phyloP scores from a whole-genome alignment of 179 eudicot genomes.

The Sideroxylon spinosum region DNA sequence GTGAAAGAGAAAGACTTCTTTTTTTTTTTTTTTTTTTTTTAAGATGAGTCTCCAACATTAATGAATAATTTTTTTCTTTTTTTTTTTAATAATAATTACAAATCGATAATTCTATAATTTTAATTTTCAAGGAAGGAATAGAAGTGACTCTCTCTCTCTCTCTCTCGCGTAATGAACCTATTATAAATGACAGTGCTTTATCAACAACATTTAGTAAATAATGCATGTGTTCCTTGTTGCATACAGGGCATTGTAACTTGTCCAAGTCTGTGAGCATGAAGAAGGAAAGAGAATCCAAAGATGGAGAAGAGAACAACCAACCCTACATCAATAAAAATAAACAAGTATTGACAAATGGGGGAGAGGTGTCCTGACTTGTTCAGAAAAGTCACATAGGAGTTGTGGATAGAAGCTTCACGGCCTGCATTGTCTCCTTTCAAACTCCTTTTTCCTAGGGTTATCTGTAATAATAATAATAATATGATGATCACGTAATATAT shows the following conservation, averaged over 20 bases:
- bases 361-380: background rate
- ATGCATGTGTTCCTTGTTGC: background rate
- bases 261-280: background rate
- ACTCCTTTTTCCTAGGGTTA: background rate
- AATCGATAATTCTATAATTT: too few species aligned
- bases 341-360: background rate
- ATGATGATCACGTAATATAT: background rate
- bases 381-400: background rate
- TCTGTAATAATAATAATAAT: background rate
- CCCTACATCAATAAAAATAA: background rate
- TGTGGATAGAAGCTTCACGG: constrained; percentile 6
- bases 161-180: constrained; percentile 3
- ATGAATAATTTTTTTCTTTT: too few species aligned
- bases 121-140: too few species aligned
- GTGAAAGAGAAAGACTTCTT: too few species aligned
- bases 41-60: too few species aligned
- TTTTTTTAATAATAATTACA: too few species aligned
- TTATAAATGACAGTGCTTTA: constrained; percentile 6
- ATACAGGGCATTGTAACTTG: background rate
- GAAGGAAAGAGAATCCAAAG: constrained; percentile 11
- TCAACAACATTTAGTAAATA: background rate
- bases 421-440: background rate
- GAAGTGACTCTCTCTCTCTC: constrained; percentile 15
- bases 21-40: too few species aligned
- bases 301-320: background rate